phyloP scores from a whole-genome alignment of 495 filamentous ascomycete genomes.

The Aspergillus heteromorphus region DNA sequence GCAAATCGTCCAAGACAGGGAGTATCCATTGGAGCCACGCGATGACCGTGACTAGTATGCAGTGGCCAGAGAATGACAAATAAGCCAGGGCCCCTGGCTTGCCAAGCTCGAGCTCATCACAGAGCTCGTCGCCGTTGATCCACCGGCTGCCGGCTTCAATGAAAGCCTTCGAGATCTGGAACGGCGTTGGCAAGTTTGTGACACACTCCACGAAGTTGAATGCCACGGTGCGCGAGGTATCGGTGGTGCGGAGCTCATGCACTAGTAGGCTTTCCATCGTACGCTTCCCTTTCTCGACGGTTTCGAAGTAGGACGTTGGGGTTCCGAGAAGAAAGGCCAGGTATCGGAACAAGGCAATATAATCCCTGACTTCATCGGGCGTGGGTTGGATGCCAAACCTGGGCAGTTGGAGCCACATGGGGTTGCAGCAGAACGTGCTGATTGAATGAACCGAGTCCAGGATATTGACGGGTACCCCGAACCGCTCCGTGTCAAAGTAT shows the following conservation, averaged over 20 bases:
- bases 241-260: conserved; percentile 55
- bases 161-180: conserved; percentile 37
- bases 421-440: conserved; percentile 53
- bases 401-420: conserved; percentile 63
- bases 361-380: conserved; percentile 54
- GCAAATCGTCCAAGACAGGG: conserved; percentile 26
- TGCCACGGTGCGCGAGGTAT: conserved; percentile 53
- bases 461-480: conserved; percentile 65
- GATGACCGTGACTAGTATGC: conserved; percentile 39
- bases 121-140: conserved; percentile 47
- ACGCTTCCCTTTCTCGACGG: conserved; percentile 46
- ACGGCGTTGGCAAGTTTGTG: conserved; percentile 51
- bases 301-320: conserved; percentile 50
- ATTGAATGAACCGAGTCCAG: conserved; percentile 65
- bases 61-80: conserved; percentile 40
- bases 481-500: conserved; percentile 55
- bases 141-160: conserved; percentile 43
- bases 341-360: conserved; percentile 66
- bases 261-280: conserved; percentile 57
- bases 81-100: conserved; percentile 40
- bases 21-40: conserved; percentile 32
- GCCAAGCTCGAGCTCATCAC: conserved; percentile 50
- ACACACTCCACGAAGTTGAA: conserved; percentile 66
- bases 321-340: conserved; percentile 61
- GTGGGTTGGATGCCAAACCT: conserved; percentile 59